phyloP scores from a whole-genome alignment of 2,329 filamentous ascomycete species.

The Monosporascus sp. region DNA sequence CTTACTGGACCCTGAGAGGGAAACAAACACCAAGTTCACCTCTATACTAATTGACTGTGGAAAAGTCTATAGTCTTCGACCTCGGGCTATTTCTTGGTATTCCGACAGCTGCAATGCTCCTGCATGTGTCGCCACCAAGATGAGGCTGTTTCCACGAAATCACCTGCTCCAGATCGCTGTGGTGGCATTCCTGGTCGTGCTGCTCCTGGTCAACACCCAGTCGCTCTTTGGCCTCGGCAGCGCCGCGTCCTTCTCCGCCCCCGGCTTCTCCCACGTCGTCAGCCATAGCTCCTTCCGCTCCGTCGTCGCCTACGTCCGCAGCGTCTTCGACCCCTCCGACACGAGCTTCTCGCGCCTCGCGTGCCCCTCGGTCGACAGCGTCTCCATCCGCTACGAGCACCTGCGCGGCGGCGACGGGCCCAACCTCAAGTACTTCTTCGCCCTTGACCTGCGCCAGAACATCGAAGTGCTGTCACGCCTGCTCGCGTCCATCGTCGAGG shows the following conservation, averaged over 20 bases:
- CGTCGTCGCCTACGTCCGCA: background rate
- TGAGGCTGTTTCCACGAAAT: background rate
- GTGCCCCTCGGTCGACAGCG: background rate
- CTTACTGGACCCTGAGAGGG: too few species aligned
- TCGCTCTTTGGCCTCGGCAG: background rate
- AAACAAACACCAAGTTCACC: too few species aligned
- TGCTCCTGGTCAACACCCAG: background rate
- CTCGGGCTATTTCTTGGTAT: too few species aligned
- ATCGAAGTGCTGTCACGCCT: slow-evolving; percentile 41
- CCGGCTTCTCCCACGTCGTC: background rate
- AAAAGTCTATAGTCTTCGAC: too few species aligned
- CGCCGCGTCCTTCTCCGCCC: background rate
- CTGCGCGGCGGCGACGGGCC: background rate
- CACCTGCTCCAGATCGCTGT: background rate
- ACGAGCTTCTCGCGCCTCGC: background rate
- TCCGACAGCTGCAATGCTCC: background rate
- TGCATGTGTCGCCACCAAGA: background rate
- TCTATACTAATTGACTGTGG: too few species aligned
- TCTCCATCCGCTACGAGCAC: background rate
- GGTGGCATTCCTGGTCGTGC: background rate
- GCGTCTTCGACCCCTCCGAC: background rate
- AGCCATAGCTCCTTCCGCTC: background rate
- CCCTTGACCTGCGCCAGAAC: slow-evolving; percentile 45
- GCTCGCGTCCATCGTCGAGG: slow-evolving; percentile 45
- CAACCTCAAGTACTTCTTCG: slow-evolving; percentile 41